phyloP scores from a whole-genome alignment of 2,329 filamentous ascomycete genomes.

The Ceratocystis cacaofunesta region DNA sequence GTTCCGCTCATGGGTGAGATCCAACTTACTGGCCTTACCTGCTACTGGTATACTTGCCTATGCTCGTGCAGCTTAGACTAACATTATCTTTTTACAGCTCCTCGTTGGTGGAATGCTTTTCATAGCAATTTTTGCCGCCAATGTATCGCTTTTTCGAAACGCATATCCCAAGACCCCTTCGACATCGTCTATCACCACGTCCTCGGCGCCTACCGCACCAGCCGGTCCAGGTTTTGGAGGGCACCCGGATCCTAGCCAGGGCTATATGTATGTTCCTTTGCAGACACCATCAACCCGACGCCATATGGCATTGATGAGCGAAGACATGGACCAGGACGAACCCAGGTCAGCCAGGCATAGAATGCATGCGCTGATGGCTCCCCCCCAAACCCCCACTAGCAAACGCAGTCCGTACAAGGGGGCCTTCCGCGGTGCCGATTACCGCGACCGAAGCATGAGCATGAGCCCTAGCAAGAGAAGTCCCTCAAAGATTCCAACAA shows the following conservation, averaged over 20 bases:
- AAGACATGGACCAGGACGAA: slow-evolving; percentile 9
- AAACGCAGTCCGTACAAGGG: slow-evolving; percentile 6
- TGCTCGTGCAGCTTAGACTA: not conserved
- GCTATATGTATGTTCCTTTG: slow-evolving; percentile 30
- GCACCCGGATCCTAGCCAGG: slow-evolving; percentile 22
- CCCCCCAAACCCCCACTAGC: slow-evolving; percentile 12
- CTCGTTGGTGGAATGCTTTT: slow-evolving; percentile 38
- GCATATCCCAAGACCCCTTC: not conserved
- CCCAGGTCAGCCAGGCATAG: slow-evolving; percentile 11
- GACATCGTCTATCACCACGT: not conserved
- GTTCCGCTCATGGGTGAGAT: slow-evolving; percentile 53
- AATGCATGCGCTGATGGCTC: slow-evolving; percentile 12
- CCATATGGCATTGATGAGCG: slow-evolving; percentile 18
- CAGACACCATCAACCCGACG: slow-evolving; percentile 27
- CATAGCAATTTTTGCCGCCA: slow-evolving; percentile 36
- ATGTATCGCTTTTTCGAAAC: slow-evolving; percentile 28
- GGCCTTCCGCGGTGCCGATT: slow-evolving; percentile 8
- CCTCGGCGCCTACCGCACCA: slow-evolving; percentile 1
- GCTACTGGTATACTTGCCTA: not conserved
- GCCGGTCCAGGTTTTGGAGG: slow-evolving; percentile 1
- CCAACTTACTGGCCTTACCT: not conserved
- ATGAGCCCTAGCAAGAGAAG: slow-evolving; percentile 16
- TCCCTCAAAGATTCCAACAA: slow-evolving; percentile 3
- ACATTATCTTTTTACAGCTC: slow-evolving; percentile 25
- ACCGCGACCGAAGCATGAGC: slow-evolving; percentile 14